phyloP scores from a whole-genome alignment of 2,329 filamentous ascomycete species.

The Metarhizium album region DNA sequence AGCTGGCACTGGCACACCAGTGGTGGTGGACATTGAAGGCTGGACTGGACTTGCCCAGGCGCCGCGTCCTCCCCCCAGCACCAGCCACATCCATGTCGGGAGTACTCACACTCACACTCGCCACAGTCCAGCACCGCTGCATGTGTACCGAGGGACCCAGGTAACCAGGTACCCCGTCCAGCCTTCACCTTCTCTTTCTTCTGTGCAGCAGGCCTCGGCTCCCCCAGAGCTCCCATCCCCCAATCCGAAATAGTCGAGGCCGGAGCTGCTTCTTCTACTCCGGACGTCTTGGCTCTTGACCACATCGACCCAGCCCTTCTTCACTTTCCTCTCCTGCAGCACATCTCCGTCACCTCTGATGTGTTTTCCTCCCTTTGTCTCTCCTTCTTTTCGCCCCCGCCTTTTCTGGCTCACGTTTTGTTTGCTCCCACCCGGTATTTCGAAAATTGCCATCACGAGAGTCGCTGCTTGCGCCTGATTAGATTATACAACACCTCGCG shows the following conservation, averaged over 20 bases:
- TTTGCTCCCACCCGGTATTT: background rate
- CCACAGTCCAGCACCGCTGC: too few species aligned
- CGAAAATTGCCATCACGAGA: background rate
- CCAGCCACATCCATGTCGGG: too few species aligned
- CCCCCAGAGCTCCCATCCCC: conserved; percentile 1
- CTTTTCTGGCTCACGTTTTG: background rate
- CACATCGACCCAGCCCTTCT: background rate
- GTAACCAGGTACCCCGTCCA: background rate
- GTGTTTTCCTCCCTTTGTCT: background rate
- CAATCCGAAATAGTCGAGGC: background rate
- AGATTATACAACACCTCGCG: background rate
- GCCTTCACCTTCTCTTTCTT: too few species aligned
- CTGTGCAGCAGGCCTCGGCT: background rate
- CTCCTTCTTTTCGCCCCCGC: too few species aligned
- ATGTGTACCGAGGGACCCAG: background rate
- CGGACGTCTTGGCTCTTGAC: too few species aligned
- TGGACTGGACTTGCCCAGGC: too few species aligned
- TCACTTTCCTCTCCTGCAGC: background rate
- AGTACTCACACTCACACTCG: too few species aligned
- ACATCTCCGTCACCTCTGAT: background rate
- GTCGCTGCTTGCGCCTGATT: background rate
- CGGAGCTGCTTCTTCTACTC: background rate
- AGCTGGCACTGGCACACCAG: too few species aligned
- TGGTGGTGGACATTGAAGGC: too few species aligned
- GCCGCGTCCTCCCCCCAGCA: too few species aligned